These are phyloP conservation scores for Cyclocybe cylindracea DNA, from an alignment of 768 basidiomycete genomes.

Conservation along the genomic window DNA sequence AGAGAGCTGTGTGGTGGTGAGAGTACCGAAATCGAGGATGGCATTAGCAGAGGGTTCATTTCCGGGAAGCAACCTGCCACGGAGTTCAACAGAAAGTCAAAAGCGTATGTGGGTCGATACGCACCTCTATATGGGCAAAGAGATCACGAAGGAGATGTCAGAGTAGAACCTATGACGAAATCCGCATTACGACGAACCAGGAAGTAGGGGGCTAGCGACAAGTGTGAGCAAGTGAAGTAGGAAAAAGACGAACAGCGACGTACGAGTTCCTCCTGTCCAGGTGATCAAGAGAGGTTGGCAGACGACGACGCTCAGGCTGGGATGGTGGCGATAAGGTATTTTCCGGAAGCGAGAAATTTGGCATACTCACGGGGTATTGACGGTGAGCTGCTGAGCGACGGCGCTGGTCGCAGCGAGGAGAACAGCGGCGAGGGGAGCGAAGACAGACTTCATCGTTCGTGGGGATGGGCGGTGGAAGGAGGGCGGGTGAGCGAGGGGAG, in stretches of 20 bases:
- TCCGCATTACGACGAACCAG: conserved; percentile 46
- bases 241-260: conserved; percentile 22
- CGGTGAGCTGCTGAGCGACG: conserved; percentile 45
- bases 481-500: conserved; percentile 22
- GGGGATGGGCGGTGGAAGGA: conserved; percentile 22
- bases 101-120: neutral
- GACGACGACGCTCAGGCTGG: conserved; percentile 47
- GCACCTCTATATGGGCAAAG: conserved; percentile 38
- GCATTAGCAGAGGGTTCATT: conserved; percentile 41
- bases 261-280: conserved; percentile 61
- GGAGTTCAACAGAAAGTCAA: neutral
- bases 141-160: conserved; percentile 1
- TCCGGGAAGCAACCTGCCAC: conserved; percentile 55
- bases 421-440: conserved; percentile 39
- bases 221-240: conserved; percentile 8
- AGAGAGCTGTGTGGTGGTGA: conserved; percentile 40
- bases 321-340: conserved; percentile 11
- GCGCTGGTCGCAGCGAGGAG: conserved; percentile 42
- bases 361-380: conserved; percentile 74
- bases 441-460: conserved; percentile 49
- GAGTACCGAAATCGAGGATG: conserved; percentile 46
- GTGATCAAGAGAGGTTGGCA: conserved; percentile 58
- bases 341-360: neutral
- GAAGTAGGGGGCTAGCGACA: conserved; percentile 55
- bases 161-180: neutral